These are phyloP conservation scores for Neurospora terricola DNA, from an alignment of 495 filamentous ascomycete species.

Conservation along the genomic window DNA sequence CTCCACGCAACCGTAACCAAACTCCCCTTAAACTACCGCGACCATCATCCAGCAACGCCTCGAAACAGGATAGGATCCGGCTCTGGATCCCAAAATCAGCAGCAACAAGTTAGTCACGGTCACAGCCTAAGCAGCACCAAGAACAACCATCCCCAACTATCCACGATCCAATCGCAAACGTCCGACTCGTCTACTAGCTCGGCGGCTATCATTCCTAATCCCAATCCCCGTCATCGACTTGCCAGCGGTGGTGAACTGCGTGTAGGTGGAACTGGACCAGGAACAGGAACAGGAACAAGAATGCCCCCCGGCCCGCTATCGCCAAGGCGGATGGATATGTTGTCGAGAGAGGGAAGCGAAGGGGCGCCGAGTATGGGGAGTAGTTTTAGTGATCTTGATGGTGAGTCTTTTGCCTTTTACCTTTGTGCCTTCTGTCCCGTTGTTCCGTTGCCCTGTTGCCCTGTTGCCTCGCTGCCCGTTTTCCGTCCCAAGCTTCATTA, in stretches of 20 bases:
- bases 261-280: neutral
- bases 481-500: too few relatives aligned
- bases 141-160: neutral
- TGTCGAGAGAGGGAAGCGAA: slow-evolving; percentile 61
- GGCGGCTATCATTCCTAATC: slow-evolving; percentile 29
- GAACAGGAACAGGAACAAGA: neutral
- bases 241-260: neutral
- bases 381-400: slow-evolving; percentile 94
- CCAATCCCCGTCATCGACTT: slow-evolving; percentile 1
- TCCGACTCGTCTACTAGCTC: slow-evolving; percentile 56
- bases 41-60: slow-evolving; percentile 26
- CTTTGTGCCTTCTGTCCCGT: neutral
- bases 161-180: slow-evolving; percentile 28
- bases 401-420: slow-evolving; percentile 35
- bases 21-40: slow-evolving; percentile 40
- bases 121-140: neutral
- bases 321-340: slow-evolving; percentile 48
- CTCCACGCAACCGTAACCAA: slow-evolving; percentile 42
- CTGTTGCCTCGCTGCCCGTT: too few relatives aligned
- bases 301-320: slow-evolving; percentile 18
- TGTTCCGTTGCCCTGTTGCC: neutral
- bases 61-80: slow-evolving; percentile 4
- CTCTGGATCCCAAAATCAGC: slow-evolving; percentile 13
- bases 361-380: slow-evolving; percentile 94
- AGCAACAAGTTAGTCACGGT: slow-evolving; percentile 10